Evolutionary conservation across 495 filamentous ascomycete species (phyloP).

Genomic region (Lentithecium fluviatile): DNA sequence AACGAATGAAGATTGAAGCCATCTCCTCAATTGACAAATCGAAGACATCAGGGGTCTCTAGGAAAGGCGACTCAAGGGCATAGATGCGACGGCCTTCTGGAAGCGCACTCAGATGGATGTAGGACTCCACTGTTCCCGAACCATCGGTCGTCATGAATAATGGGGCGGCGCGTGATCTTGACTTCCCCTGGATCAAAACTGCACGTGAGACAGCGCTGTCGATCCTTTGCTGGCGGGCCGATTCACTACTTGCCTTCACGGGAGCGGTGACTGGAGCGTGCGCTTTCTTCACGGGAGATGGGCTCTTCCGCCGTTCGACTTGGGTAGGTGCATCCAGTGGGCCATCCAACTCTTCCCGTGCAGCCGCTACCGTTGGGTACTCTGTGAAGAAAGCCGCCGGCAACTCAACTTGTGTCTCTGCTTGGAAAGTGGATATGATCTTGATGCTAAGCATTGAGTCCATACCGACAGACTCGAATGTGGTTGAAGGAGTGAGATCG

Average conservation of each 20-base stretch:
- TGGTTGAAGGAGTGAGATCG: slow-evolving; percentile 17
- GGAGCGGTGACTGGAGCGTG: neutral
- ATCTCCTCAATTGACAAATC: slow-evolving; percentile 24
- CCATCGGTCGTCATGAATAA: slow-evolving; percentile 31
- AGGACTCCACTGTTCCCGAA: slow-evolving; percentile 34
- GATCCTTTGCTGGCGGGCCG: slow-evolving; percentile 14
- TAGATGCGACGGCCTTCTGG: slow-evolving; percentile 35
- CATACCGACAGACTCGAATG: slow-evolving; percentile 26
- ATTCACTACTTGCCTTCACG: neutral
- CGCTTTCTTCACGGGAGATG: slow-evolving; percentile 1
- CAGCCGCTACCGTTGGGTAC: slow-evolving; percentile 19
- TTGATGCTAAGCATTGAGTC: slow-evolving; percentile 28
- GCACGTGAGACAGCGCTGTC: slow-evolving; percentile 4
- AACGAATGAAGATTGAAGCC: slow-evolving; percentile 21
- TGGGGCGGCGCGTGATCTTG: slow-evolving; percentile 6
- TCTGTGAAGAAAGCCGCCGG: slow-evolving; percentile 27
- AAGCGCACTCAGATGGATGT: slow-evolving; percentile 36
- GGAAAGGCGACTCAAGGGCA: slow-evolving; percentile 42
- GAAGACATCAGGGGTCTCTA: slow-evolving; percentile 15
- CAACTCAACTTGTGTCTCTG: slow-evolving; percentile 19
- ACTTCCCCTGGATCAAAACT: slow-evolving; percentile 27
- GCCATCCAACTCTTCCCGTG: slow-evolving; percentile 20
- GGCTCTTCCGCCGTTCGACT: slow-evolving; percentile 1
- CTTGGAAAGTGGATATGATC: slow-evolving; percentile 25
- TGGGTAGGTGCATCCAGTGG: slow-evolving; percentile 5